Base-by-base conservation (phyloP, 345 rosid genomes). In the Pistacia vera region DNA sequence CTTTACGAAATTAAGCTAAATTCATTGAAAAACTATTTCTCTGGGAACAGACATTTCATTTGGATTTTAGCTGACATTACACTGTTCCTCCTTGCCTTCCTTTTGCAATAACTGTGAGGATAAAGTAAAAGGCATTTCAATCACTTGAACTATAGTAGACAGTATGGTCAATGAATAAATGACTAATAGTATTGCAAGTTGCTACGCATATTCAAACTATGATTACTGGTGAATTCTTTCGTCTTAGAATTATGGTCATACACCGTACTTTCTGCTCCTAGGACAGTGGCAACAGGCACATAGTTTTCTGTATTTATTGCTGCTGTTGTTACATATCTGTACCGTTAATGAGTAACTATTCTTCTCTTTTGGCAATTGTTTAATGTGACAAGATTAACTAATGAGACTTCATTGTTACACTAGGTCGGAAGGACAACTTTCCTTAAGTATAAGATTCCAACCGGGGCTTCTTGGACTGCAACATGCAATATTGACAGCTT, bases 381-480 rank as follows among this genome's bases (percentile, higher is more conserved):
- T 60, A 16, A 52, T 76, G 36, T 63, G 57, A 56, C 20, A 59
- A 55, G 35, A 49, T 56, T 46, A 46, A 41, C 57, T 63, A 17
- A 58, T 67, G 28, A 17, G 73, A 64, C 66, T 74, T 68, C 5
- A 12, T 63, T 59, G 2, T 77, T n/a, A 59, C n/a, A 48, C 66
- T 80, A 95, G 98, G 83, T 84, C 91, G 57, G 98, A 93, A 79
- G 99, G 98, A 84, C 97, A 72, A 88, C 86, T 22, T 75, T 93
- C 77, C 88, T 95, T 38, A 90, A 78, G 69, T 95, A 95, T 83
- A 92, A 88, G 85, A 92, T 95, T 62, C 99, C 98, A 74, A 93
- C 99, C 38, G 97, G 99, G 78, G 98, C 98, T 95, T 86, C 93
- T 95, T 73, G 99, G 99, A 69, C 65, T 95, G 88, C 89, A 97